phyloP scores from a whole-genome alignment of 495 filamentous ascomycete genomes.

The Achaetomiella virescens region DNA sequence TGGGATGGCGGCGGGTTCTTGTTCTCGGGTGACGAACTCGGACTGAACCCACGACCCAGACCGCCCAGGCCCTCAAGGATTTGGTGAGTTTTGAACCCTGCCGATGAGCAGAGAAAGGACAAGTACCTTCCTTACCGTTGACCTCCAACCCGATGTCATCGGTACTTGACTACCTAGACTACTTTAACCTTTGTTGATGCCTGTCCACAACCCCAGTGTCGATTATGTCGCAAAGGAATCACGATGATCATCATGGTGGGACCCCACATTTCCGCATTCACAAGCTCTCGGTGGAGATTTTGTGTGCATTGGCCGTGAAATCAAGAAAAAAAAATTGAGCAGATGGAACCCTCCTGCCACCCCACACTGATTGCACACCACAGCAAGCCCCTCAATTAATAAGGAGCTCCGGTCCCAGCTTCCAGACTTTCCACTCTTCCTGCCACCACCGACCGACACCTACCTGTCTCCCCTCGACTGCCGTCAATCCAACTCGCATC shows the following conservation, averaged over 20 bases:
- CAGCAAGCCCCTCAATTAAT: conserved; percentile 23
- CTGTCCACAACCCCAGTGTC: too few species aligned
- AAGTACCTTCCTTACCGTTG: too few species aligned
- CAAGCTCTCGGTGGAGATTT: conserved; percentile 12
- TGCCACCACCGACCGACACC: neutral
- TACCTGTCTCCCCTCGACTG: conserved; percentile 2
- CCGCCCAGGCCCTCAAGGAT: too few species aligned
- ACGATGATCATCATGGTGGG: conserved; percentile 5
- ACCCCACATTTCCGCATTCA: conserved; percentile 6
- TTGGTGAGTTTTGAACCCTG: too few species aligned
- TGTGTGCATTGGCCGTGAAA: conserved; percentile 19
- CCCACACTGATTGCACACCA: conserved; percentile 20
- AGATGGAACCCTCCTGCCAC: conserved; percentile 19
- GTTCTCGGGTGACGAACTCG: too few species aligned
- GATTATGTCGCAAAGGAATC: neutral
- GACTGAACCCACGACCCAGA: too few species aligned
- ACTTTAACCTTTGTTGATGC: too few species aligned
- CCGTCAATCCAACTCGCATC: neutral
- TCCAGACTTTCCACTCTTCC: conserved; percentile 9
- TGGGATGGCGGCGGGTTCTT: neutral
- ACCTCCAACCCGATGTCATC: too few species aligned
- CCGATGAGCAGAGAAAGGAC: too few species aligned
- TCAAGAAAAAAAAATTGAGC: conserved; percentile 18
- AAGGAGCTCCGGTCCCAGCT: conserved; percentile 20
- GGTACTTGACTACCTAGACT: too few species aligned